A percentile compares a stretch with the other conserved stretches of the same genome.
Conservation (phyloP, 179 eudicot genomes). For the Camellia oleifera region DNA sequence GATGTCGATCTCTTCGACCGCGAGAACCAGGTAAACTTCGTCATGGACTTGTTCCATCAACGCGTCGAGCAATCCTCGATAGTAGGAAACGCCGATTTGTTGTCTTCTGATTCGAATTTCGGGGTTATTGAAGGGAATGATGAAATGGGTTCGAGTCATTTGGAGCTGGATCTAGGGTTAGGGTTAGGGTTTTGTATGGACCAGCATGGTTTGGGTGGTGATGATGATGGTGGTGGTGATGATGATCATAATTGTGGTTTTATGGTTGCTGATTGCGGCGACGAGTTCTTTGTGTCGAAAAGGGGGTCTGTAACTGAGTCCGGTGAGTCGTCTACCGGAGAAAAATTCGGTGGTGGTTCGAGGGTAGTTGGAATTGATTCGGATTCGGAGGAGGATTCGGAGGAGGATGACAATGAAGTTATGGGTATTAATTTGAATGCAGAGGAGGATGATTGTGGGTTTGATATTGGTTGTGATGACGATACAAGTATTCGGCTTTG, state of each 20-base stretch:
- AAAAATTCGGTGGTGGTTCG: constrained; percentile 19
- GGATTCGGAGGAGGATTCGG: constrained; percentile 22
- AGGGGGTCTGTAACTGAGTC: constrained; percentile 24
- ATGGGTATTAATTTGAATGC: constrained; percentile 24
- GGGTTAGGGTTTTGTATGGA: constrained; percentile 42
- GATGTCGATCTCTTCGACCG: constrained; percentile 30
- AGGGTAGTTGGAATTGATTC: constrained; percentile 28
- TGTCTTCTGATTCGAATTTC: constrained; percentile 17
- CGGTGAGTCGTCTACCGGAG: constrained; percentile 8
- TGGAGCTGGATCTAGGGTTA: constrained; percentile 42
- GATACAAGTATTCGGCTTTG: constrained; percentile 36
- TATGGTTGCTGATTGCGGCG: constrained; percentile 38
- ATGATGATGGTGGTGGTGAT: background rate
- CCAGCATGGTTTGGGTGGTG: constrained; percentile 14
- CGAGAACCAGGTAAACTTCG: constrained; percentile 56
- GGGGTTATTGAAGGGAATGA: constrained; percentile 32
- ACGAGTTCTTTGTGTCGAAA: constrained; percentile 42
- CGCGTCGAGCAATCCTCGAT: constrained; percentile 48
- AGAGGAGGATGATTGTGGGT: constrained; percentile 28
- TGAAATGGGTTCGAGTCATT: constrained; percentile 27
- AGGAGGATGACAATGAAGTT: constrained; percentile 25
- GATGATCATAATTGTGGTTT: constrained; percentile 31
- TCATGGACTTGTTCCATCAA: constrained; percentile 55
- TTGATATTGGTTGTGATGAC: constrained; percentile 31
- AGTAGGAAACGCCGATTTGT: constrained; percentile 11